A percentile compares a stretch with the other conserved stretches of the same genome.
These are phyloP conservation scores for Ceraceosorus guamensis DNA, from an alignment of 1,284 basidiomycete species.

Conservation along the genomic window DNA sequence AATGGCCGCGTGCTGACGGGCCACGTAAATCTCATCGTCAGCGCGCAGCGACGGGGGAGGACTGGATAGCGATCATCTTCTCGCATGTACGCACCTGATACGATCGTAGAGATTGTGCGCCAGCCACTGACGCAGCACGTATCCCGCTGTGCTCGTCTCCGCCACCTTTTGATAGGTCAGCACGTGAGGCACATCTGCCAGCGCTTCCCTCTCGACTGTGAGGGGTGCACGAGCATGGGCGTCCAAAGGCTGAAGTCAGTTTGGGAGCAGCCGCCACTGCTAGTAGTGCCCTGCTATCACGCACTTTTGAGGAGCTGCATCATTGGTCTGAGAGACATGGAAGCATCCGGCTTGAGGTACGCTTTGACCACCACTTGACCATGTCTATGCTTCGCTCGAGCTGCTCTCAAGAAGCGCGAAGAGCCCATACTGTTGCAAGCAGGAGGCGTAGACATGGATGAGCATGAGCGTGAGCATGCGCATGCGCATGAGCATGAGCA, in stretches of 20 bases:
- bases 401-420: constrained; percentile 91
- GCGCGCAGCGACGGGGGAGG: not conserved
- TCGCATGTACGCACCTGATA: constrained; percentile 65
- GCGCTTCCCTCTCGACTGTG: constrained; percentile 65
- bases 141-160: constrained; percentile 93
- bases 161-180: constrained; percentile 83
- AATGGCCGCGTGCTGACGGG: constrained; percentile 80
- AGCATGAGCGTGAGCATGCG: not conserved
- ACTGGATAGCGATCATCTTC: not conserved
- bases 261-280: no score
- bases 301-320: constrained; percentile 64
- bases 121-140: constrained; percentile 88
- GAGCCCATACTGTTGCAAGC: constrained; percentile 62
- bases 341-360: constrained; percentile 72
- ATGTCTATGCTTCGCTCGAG: constrained; percentile 65
- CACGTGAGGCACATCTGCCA: constrained; percentile 77
- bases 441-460: not conserved
- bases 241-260: not conserved
- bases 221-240: no score
- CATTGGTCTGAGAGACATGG: constrained; percentile 62
- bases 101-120: constrained; percentile 93
- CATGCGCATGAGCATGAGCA: not conserved
- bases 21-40: not conserved
- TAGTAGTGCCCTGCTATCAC: constrained; percentile 1
- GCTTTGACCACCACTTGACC: constrained; percentile 71